phyloP scores from a whole-genome alignment of 306 rosid species.

The Quercus engelmannii region DNA sequence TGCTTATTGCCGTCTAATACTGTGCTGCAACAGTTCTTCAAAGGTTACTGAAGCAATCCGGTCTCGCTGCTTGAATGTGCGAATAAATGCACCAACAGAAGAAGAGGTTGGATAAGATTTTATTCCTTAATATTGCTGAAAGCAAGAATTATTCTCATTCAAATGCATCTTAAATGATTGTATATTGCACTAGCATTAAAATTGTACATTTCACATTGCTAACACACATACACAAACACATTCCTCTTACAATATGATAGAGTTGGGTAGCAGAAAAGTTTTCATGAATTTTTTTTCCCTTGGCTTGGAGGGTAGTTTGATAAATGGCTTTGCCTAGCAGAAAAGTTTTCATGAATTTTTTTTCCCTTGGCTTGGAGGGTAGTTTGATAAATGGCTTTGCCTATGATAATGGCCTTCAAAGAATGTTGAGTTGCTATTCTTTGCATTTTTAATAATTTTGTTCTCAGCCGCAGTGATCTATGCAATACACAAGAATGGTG shows the following conservation, averaged over 20 bases:
- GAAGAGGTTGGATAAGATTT: constrained; percentile 54
- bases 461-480: background rate
- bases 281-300: background rate
- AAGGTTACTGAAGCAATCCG: constrained; percentile 96
- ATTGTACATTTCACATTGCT: background rate
- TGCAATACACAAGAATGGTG: background rate
- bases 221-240: background rate
- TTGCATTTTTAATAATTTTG: background rate
- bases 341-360: background rate
- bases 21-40: constrained; percentile 95
- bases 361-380: background rate
- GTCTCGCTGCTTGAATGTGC: constrained; percentile 87
- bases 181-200: background rate
- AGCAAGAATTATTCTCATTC: background rate
- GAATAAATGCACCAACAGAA: constrained; percentile 78
- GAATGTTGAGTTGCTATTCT: background rate
- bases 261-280: background rate
- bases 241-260: background rate
- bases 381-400: background rate
- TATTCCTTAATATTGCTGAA: background rate
- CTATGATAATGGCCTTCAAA: background rate
- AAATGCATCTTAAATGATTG: background rate
- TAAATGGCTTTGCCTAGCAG: background rate
- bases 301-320: background rate
- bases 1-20: constrained; percentile 79